Evolutionary conservation across 2,329 filamentous ascomycete species (phyloP).

Genomic region (Pseudogymnoascus sp.): DNA sequence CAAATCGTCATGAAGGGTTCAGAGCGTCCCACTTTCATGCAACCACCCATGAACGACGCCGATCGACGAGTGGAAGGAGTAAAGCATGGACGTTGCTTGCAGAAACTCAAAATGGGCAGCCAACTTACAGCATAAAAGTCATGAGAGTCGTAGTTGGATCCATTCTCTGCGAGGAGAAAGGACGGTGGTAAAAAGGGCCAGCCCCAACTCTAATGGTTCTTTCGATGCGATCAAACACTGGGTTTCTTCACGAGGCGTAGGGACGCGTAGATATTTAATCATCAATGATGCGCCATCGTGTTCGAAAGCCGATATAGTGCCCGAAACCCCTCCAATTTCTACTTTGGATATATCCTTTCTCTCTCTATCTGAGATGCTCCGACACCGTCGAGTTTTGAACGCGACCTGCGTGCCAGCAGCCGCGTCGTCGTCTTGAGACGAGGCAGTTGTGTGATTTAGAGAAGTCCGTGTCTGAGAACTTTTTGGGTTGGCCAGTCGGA

Average conservation of each 20-base stretch:
- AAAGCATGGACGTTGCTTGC: not conserved
- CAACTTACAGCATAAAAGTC: constrained; percentile 63
- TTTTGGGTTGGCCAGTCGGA: not conserved
- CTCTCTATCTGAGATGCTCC: not conserved
- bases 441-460: constrained; percentile 1
- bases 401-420: not conserved
- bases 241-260: not conserved
- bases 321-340: not conserved
- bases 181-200: not conserved
- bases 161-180: constrained; percentile 31
- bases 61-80: not conserved
- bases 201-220: not conserved
- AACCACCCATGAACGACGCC: constrained; percentile 1
- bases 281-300: not conserved
- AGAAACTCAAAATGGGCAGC: constrained; percentile 13
- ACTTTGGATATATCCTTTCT: not conserved
- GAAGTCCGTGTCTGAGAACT: not conserved
- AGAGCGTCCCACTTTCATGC: not conserved
- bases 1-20: constrained; percentile 2
- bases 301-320: not conserved
- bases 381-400: not conserved
- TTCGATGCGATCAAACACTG: not conserved
- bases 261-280: not conserved
- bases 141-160: constrained; percentile 57
- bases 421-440: not conserved